phyloP scores from a whole-genome alignment of 140 eudicot species.

The Erigeron philadelphicus region DNA sequence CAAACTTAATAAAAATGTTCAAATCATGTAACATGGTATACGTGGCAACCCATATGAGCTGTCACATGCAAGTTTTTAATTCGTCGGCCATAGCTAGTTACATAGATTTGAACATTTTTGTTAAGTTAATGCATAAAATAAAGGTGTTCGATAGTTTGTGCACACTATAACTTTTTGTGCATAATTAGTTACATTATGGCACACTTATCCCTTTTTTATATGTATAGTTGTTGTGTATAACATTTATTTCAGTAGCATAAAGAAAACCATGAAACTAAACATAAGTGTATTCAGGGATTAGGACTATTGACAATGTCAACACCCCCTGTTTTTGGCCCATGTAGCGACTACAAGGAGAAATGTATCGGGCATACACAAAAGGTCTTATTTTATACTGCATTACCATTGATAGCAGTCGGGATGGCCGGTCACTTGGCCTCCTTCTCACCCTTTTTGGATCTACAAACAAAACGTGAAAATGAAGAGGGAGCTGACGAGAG shows the following conservation, averaged over 20 bases:
- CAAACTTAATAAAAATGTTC: no score
- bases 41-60: no score
- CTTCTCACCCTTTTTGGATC: slow-evolving; percentile 20
- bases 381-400: slow-evolving; percentile 40
- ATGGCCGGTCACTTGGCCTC: slow-evolving; percentile 55
- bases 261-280: background rate
- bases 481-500: background rate
- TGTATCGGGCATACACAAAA: slow-evolving; percentile 48
- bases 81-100: no score
- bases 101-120: no score
- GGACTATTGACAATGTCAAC: slow-evolving; percentile 59
- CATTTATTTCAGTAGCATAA: background rate
- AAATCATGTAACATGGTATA: no score
- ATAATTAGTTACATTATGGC: no score
- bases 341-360: slow-evolving; percentile 38
- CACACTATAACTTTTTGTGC: no score
- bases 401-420: slow-evolving; percentile 54
- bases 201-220: background rate
- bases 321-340: slow-evolving; percentile 52
- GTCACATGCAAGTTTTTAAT: no score
- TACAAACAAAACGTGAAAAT: slow-evolving; percentile 26
- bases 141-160: no score
- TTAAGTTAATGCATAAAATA: no score
- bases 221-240: background rate
- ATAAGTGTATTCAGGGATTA: slow-evolving; percentile 42